Evolutionary conservation across 1,284 basidiomycete genomes (phyloP).

Genomic region (Moesziomyces aphidis): DNA sequence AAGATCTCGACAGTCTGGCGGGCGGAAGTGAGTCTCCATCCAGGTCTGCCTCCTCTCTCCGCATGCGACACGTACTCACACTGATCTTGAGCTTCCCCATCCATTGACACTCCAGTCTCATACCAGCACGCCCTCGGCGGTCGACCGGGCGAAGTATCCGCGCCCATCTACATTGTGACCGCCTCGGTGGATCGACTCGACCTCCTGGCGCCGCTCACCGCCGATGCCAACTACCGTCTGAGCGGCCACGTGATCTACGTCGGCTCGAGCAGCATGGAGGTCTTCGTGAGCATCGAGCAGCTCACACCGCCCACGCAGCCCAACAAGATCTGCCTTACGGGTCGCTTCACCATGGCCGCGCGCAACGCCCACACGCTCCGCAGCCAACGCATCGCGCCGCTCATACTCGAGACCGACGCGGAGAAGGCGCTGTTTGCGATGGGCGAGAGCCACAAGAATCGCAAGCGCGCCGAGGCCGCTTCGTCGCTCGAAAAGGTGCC

Average conservation of each 20-base stretch:
- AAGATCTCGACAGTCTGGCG: slow-evolving; percentile 68
- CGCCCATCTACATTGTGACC: slow-evolving; percentile 68
- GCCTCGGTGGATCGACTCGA: slow-evolving; percentile 68
- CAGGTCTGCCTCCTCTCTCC: background rate
- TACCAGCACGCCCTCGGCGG: slow-evolving; percentile 68
- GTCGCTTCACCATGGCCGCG: slow-evolving; percentile 68
- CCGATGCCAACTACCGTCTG: slow-evolving; percentile 56
- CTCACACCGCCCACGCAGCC: slow-evolving; percentile 40
- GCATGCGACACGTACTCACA: background rate
- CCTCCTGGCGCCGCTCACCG: slow-evolving; percentile 48
- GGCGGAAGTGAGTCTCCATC: slow-evolving; percentile 37
- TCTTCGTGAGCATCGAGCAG: slow-evolving; percentile 67
- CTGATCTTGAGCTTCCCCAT: background rate
- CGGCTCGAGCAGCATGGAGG: slow-evolving; percentile 67
- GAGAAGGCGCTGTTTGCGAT: slow-evolving; percentile 64
- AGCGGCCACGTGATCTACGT: slow-evolving; percentile 54
- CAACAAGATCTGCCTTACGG: slow-evolving; percentile 65
- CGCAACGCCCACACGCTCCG: slow-evolving; percentile 55
- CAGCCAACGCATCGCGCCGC: slow-evolving; percentile 58
- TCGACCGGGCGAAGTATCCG: slow-evolving; percentile 52
- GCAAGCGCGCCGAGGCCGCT: slow-evolving; percentile 57
- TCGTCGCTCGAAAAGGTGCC: slow-evolving; percentile 61
- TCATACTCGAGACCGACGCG: slow-evolving; percentile 56
- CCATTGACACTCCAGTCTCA: slow-evolving; percentile 22
- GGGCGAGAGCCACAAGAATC: slow-evolving; percentile 65